Evolutionary conservation across 768 basidiomycete genomes (phyloP).

Genomic region (Auricularia cornea): DNA sequence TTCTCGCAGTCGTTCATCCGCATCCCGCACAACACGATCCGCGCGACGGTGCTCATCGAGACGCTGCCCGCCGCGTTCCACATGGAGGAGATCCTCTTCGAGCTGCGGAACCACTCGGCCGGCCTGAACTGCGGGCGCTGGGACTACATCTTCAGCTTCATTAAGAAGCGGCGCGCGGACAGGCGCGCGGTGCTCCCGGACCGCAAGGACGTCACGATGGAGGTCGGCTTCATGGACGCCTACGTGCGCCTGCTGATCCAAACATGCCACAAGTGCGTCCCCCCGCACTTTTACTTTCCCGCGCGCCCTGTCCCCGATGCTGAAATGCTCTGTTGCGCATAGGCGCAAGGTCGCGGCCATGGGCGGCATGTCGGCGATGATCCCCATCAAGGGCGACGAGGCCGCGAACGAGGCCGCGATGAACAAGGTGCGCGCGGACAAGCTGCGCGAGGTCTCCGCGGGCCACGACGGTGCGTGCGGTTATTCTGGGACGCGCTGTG

Average conservation of each 20-base stretch:
- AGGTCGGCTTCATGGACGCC: conserved; percentile 94
- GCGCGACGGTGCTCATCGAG: conserved; percentile 93
- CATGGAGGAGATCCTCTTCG: conserved; percentile 99
- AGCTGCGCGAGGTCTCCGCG: conserved; percentile 88
- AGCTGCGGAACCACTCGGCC: conserved; percentile 88
- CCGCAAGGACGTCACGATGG: conserved; percentile 96
- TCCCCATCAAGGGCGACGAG: conserved; percentile 93
- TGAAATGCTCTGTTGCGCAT: background rate
- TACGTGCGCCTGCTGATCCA: conserved; percentile 95
- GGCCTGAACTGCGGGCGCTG: conserved; percentile 93
- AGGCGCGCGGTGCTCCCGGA: conserved; percentile 85
- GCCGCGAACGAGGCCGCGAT: conserved; percentile 90
- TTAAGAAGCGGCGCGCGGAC: conserved; percentile 93
- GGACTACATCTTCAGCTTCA: conserved; percentile 95
- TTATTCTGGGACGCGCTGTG: background rate
- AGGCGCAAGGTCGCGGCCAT: conserved; percentile 98
- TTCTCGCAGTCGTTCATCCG: conserved; percentile 88
- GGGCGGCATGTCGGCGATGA: conserved; percentile 99
- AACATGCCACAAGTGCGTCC: conserved; percentile 85
- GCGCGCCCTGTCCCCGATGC: too few relatives aligned
- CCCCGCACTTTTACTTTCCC: background rate
- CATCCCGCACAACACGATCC: conserved; percentile 78
- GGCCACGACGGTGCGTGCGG: conserved; percentile 71
- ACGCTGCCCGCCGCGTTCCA: conserved; percentile 98
- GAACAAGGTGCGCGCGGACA: conserved; percentile 91